Percentiles rank a stretch among this genome's conserved stretches.
phyloP scores from a whole-genome alignment of 1,284 basidiomycete species.

The Fomitopsis schrenkii region DNA sequence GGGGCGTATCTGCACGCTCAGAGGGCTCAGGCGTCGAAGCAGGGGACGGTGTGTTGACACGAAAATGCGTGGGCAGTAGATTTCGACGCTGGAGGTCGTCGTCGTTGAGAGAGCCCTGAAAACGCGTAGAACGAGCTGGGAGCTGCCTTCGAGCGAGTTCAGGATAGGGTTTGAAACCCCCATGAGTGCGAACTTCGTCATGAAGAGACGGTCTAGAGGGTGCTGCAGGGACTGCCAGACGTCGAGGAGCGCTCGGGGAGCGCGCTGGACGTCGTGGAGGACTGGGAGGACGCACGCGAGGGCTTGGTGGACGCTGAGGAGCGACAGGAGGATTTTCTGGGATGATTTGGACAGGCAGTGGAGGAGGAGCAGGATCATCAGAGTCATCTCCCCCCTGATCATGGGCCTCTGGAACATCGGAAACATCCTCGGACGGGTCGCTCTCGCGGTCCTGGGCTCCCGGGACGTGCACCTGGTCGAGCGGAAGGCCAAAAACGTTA shows the following conservation, averaged over 20 bases:
- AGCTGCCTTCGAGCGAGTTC: background rate
- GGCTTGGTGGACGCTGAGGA: constrained; percentile 1
- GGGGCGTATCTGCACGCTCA: too few relatives aligned
- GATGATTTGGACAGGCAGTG: background rate
- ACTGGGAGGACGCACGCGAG: background rate
- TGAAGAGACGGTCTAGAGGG: constrained; percentile 1
- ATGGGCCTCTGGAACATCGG: background rate
- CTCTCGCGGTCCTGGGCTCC: background rate
- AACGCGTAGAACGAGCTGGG: too few relatives aligned
- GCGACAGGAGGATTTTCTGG: background rate
- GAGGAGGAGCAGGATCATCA: constrained; percentile 10
- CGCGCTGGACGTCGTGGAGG: too few relatives aligned
- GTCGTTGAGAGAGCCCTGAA: background rate
- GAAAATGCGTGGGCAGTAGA: too few relatives aligned
- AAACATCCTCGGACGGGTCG: background rate
- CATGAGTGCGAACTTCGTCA: background rate
- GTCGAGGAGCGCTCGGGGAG: background rate
- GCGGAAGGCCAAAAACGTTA: background rate
- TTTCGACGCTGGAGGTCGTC: too few relatives aligned
- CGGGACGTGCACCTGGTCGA: background rate
- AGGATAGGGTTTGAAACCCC: constrained; percentile 6
- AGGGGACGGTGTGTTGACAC: too few relatives aligned
- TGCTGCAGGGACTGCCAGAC: constrained; percentile 5
- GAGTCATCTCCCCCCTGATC: constrained; percentile 6
- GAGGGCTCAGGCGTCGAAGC: too few relatives aligned